Conservation (phyloP, 768 basidiomycete species). For the Lactifluus volemus region DNA sequence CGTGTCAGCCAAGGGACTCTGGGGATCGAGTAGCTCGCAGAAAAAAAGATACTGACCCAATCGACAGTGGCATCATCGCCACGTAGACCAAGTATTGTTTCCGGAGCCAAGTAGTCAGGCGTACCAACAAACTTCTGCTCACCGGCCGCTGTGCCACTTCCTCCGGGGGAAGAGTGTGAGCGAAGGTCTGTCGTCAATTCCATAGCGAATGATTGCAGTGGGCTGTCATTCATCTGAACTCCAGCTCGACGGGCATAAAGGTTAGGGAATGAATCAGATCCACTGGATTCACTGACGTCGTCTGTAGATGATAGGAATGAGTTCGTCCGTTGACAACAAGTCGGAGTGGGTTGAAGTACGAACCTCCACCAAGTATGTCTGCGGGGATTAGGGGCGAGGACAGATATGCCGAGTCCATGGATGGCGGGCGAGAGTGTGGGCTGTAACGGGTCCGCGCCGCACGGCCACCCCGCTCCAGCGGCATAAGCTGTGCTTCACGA, state of each 20-base stretch:
- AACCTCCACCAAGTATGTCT: conserved; percentile 51
- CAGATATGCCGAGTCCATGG: conserved; percentile 70
- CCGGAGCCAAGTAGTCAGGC: conserved; percentile 94
- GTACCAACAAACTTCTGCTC: conserved; percentile 97
- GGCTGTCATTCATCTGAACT: conserved; percentile 54
- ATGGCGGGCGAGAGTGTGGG: conserved; percentile 73
- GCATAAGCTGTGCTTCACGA: conserved; percentile 41
- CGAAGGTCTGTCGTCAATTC: conserved; percentile 78
- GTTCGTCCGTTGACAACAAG: conserved; percentile 51
- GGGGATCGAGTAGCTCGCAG: conserved; percentile 1
- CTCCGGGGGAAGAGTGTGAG: conserved; percentile 58
- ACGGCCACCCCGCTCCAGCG: conserved; percentile 26
- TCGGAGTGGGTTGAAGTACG: conserved; percentile 64
- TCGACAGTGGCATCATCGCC: conserved; percentile 94
- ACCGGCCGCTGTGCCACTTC: conserved; percentile 55
- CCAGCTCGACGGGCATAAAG: conserved; percentile 34
- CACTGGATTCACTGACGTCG: conserved; percentile 81
- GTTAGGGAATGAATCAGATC: conserved; percentile 55
- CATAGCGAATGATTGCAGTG: conserved; percentile 77
- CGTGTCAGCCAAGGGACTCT: conserved; percentile 8
- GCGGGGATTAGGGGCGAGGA: conserved; percentile 64
- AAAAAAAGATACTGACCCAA: conserved; percentile 57
- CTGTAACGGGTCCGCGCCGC: conserved; percentile 43
- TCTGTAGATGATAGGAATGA: conserved; percentile 66
- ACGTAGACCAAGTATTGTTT: conserved; percentile 90